These are phyloP conservation scores for Schizochytrium sp. DNA, from an alignment of 108 stramenopile species.

Conservation along the genomic window DNA sequence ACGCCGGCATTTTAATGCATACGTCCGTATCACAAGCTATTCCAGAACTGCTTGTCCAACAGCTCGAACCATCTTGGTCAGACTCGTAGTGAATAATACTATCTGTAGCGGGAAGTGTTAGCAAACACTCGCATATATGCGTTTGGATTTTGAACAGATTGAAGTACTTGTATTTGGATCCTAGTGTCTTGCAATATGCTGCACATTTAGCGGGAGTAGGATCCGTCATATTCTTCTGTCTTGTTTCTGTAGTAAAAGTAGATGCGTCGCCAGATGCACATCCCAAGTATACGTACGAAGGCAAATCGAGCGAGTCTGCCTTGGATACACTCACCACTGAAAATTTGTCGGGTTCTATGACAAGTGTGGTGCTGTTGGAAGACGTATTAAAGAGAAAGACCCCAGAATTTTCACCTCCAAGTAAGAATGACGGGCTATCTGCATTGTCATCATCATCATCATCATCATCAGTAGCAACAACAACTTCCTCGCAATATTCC, in stretches of 20 bases:
- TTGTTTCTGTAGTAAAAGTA: not conserved
- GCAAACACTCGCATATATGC: constrained; percentile 24
- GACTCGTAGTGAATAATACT: not conserved
- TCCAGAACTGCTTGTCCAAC: not conserved
- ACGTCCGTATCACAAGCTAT: not conserved
- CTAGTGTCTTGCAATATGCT: not conserved
- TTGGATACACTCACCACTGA: not conserved
- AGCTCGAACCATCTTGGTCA: constrained; percentile 8
- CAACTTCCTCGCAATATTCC: constrained; percentile 32
- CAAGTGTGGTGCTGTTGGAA: not conserved
- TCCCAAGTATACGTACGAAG: not conserved
- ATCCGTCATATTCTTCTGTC: not conserved
- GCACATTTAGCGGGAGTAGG: not conserved
- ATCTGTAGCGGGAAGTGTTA: not conserved
- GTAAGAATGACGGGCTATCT: not conserved
- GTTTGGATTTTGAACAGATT: too few species aligned
- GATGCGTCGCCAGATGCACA: not conserved
- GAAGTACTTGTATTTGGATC: not conserved
- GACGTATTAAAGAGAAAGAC: not conserved
- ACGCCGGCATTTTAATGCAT: not conserved
- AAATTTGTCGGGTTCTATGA: not conserved
- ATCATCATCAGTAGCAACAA: not conserved
- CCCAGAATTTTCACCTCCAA: not conserved
- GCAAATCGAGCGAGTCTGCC: too few species aligned
- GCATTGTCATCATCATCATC: not conserved